Base-by-base conservation (phyloP, 306 rosid genomes). In the Begonia masoniana region DNA sequence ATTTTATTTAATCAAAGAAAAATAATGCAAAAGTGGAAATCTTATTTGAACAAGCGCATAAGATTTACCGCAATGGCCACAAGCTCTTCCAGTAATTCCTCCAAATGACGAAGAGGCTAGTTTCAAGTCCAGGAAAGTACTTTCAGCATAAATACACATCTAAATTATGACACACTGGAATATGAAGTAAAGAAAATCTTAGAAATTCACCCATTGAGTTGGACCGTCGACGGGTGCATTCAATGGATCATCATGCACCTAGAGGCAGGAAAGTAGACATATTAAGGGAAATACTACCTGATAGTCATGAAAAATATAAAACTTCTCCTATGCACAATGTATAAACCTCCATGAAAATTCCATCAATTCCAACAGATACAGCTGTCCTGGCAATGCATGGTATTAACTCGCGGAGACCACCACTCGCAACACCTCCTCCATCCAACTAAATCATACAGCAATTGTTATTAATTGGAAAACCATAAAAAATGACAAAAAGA, bases 361-460 rank as follows among this genome's bases (percentile, higher is more conserved):
- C 99, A 67, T 91, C 99, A 21, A 91, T 94, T 57, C 96, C 99
- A 56, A 91, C 99, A 7, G 96, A 92, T 62, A 83, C 94, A 36
- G 99, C 85, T 7, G 92, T 91, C 75, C 99, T 83, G 63, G 94
- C 94, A 63, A 91, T 81, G 71, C 99, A 91, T 31, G 99, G 99
- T 57, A 91, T 86, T 66, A 91, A 70, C 75, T 86, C 99, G 21
- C 96, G 94, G 54, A 91, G 79, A 62, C 99, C 99, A 46, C 99
- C 99, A 68, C 99, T 91, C 52, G 99, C 96, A 65, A 91, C 96
- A 36, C 99, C 96, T 55, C 99, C 99, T 43, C 83, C 93, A 21
- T 84, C 99, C 94, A 91, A 77, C 99, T 81, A 62, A 14, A 69
- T 62, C 57, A 59, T 49, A 66, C 60, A 69, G 13, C 48, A 74